phyloP scores from a whole-genome alignment of 2,329 filamentous ascomycete species.

The Curvularia sp. region DNA sequence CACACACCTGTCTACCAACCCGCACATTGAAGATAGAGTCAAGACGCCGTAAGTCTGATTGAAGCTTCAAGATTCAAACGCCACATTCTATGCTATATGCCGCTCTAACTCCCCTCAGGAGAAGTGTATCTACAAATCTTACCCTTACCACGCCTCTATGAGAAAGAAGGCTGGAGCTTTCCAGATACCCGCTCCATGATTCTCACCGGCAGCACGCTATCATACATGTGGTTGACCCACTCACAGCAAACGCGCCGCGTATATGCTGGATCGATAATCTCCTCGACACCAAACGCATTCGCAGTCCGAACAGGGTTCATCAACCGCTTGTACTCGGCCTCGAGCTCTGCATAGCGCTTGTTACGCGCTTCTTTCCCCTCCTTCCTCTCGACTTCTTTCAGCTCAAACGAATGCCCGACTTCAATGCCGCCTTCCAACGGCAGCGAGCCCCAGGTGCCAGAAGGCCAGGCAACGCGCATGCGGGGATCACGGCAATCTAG shows the following conservation, averaged over 20 bases:
- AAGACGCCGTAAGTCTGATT: not conserved
- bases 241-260: conserved; percentile 63
- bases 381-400: conserved; percentile 62
- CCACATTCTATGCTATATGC: not conserved
- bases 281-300: conserved; percentile 68
- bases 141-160: conserved; percentile 12
- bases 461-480: conserved; percentile 69
- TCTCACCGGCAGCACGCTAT: conserved; percentile 59
- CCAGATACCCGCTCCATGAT: conserved; percentile 53
- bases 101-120: not conserved
- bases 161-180: conserved; percentile 46
- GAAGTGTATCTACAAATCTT: not conserved
- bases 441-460: conserved; percentile 67
- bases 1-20: no score
- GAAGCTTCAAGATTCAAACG: not conserved
- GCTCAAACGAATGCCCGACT: conserved; percentile 66
- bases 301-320: conserved; percentile 71
- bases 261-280: conserved; percentile 68
- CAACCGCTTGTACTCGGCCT: conserved; percentile 65
- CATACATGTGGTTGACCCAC: conserved; percentile 65
- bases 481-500: conserved; percentile 66
- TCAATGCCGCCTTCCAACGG: conserved; percentile 71
- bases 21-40: not conserved
- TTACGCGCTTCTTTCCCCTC: conserved; percentile 57
- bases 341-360: conserved; percentile 62